Conservation (phyloP, 371 early-diverging fungal genomes). For the Mucor velutinosus region DNA sequence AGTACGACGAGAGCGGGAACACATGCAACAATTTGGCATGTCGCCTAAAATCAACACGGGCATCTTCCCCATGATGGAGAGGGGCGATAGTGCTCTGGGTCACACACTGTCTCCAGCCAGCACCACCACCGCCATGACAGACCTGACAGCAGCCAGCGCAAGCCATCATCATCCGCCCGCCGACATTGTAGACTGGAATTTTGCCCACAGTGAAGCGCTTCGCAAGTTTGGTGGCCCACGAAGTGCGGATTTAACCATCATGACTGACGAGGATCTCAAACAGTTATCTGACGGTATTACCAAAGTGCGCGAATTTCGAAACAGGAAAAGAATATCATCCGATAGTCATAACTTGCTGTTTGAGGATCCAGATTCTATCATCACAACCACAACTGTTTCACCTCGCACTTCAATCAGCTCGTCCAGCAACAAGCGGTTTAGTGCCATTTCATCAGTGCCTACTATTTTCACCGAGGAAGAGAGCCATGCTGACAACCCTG, state of each 20-base stretch:
- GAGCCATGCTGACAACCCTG: background rate
- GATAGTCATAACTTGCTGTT: constrained; percentile 42
- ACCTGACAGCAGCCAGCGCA: background rate
- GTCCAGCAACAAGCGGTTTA: constrained; percentile 19
- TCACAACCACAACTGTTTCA: constrained; percentile 12
- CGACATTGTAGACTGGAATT: constrained; percentile 76
- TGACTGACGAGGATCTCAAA: constrained; percentile 59
- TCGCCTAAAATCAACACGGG: constrained; percentile 32
- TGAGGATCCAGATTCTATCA: constrained; percentile 15
- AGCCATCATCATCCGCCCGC: constrained; percentile 37
- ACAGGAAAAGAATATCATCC: constrained; percentile 45
- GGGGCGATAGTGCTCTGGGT: background rate
- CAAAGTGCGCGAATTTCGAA: constrained; percentile 48
- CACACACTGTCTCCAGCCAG: background rate
- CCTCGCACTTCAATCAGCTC: constrained; percentile 29
- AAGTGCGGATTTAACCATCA: constrained; percentile 36
- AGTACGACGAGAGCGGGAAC: constrained; percentile 66
- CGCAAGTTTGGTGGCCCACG: constrained; percentile 47
- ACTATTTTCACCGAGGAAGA: constrained; percentile 15
- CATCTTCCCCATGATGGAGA: constrained; percentile 14
- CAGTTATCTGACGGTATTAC: constrained; percentile 54
- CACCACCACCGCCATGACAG: background rate
- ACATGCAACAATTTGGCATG: constrained; percentile 13
- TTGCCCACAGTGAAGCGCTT: constrained; percentile 71
- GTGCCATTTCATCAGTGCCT: constrained; percentile 9